These are phyloP conservation scores for Detonula confervacea DNA, from an alignment of 352 stramenopile genomes.

Conservation along the genomic window DNA sequence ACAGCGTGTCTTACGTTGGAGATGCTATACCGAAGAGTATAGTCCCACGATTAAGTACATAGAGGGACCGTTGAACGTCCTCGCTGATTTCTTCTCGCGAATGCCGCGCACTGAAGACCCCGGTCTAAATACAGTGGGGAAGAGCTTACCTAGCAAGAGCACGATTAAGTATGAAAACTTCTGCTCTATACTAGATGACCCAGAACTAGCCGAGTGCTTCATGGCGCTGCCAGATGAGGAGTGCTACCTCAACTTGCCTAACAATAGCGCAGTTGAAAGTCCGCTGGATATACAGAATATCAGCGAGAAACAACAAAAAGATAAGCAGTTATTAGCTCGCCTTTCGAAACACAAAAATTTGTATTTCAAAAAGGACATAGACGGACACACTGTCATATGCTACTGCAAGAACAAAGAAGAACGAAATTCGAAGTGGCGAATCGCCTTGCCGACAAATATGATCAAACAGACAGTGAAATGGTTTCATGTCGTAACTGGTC, in stretches of 20 bases:
- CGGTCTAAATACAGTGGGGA: background rate
- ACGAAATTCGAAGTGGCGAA: constrained; percentile 21
- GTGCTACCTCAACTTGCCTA: constrained; percentile 8
- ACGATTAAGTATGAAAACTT: constrained; percentile 10
- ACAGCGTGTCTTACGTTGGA: constrained; percentile 50
- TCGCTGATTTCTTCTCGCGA: constrained; percentile 43
- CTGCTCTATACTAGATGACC: background rate
- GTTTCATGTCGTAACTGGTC: constrained; percentile 41
- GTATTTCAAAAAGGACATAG: background rate
- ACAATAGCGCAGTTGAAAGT: background rate
- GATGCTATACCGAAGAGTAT: constrained; percentile 56
- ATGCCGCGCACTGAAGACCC: background rate
- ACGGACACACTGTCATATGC: background rate
- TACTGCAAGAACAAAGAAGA: background rate
- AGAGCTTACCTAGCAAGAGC: background rate
- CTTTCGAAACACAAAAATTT: background rate
- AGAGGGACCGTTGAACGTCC: constrained; percentile 14
- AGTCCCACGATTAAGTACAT: constrained; percentile 29
- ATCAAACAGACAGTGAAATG: constrained; percentile 31
- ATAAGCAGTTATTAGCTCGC: background rate
- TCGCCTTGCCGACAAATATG: constrained; percentile 17
- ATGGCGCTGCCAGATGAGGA: background rate
- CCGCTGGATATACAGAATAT: background rate
- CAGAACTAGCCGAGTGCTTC: background rate
- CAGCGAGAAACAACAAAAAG: background rate